phyloP scores from a whole-genome alignment of 228 moss, liverwort and hornwort species.

The Sphagnum magellanicum region DNA sequence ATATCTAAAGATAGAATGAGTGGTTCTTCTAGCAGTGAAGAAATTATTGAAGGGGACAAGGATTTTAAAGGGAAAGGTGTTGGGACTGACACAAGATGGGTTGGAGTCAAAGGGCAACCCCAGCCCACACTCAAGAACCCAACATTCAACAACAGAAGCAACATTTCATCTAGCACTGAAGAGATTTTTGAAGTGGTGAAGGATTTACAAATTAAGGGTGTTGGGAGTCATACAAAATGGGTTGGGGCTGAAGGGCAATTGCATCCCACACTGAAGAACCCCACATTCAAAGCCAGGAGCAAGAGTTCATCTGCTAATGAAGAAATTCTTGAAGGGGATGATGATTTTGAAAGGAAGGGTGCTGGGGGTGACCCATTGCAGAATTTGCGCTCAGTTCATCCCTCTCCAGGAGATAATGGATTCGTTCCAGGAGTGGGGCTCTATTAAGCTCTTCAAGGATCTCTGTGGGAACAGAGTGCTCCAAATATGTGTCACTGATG shows the following conservation, averaged over 20 bases:
- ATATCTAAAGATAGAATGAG: slow-evolving; percentile 12
- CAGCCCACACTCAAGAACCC: slow-evolving; percentile 20
- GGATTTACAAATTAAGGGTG: too few species aligned
- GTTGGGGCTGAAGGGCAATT: too few species aligned
- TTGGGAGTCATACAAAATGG: too few species aligned
- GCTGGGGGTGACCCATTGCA: slow-evolving; percentile 40
- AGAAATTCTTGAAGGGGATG: slow-evolving; percentile 25
- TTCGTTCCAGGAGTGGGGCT: slow-evolving; percentile 35
- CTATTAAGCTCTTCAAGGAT: slow-evolving; percentile 40
- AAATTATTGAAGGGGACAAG: slow-evolving; percentile 24
- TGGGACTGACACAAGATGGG: slow-evolving; percentile 33
- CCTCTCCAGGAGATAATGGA: slow-evolving; percentile 36
- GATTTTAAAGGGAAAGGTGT: slow-evolving; percentile 41
- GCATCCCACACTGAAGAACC: too few species aligned
- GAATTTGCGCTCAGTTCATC: slow-evolving; percentile 31
- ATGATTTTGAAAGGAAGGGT: slow-evolving; percentile 43
- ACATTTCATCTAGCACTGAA: slow-evolving; percentile 14
- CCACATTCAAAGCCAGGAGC: slow-evolving; percentile 14
- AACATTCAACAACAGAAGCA: slow-evolving; percentile 12
- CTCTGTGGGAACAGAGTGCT: too few species aligned
- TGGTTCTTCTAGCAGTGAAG: slow-evolving; percentile 19
- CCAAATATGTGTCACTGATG: too few species aligned
- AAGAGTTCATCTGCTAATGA: slow-evolving; percentile 15
- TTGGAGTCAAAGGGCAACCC: slow-evolving; percentile 51
- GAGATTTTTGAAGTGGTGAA: slow-evolving; percentile 27